phyloP scores from a whole-genome alignment of 2,329 filamentous ascomycete genomes.

The Diaporthe vexans region DNA sequence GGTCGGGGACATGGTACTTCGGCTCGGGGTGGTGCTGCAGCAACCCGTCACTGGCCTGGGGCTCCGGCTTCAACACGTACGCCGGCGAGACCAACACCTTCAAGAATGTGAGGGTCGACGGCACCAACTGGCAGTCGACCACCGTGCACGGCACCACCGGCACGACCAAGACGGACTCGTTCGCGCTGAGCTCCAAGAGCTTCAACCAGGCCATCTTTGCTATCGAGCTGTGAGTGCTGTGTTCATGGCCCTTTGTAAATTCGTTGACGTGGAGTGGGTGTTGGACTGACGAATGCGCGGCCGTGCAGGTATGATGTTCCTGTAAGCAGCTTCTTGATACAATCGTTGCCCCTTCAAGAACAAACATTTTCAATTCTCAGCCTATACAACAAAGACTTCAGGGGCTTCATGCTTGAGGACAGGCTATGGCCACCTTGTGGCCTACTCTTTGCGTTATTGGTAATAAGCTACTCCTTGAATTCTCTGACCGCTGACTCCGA shows the following conservation, averaged over 20 bases:
- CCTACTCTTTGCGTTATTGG: too few species aligned
- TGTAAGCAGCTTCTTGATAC: too few species aligned
- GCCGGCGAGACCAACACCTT: slow-evolving; percentile 52
- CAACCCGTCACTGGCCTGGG: slow-evolving; percentile 56
- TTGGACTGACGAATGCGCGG: not conserved
- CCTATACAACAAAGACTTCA: too few species aligned
- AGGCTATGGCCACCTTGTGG: too few species aligned
- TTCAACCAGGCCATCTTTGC: slow-evolving; percentile 58
- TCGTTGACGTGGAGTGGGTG: not conserved
- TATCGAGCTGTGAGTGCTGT: slow-evolving; percentile 53
- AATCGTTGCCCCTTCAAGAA: too few species aligned
- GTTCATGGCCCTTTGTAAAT: slow-evolving; percentile 10
- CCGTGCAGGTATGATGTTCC: slow-evolving; percentile 48
- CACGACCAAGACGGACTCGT: slow-evolving; percentile 50
- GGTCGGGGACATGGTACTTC: slow-evolving; percentile 57
- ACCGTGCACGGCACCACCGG: slow-evolving; percentile 50
- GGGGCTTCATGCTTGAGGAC: too few species aligned
- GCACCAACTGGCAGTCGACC: slow-evolving; percentile 52
- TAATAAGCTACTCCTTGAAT: too few species aligned
- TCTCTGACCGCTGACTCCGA: too few species aligned
- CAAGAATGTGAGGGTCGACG: slow-evolving; percentile 47
- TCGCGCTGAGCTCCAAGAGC: slow-evolving; percentile 49
- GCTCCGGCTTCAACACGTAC: slow-evolving; percentile 55
- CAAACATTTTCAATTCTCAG: too few species aligned
- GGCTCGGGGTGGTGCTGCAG: slow-evolving; percentile 58